A percentile compares a stretch with the other conserved stretches of the same genome.
Conservation (phyloP, 345 rosid genomes). For the Aquilaria yunnanensis region DNA sequence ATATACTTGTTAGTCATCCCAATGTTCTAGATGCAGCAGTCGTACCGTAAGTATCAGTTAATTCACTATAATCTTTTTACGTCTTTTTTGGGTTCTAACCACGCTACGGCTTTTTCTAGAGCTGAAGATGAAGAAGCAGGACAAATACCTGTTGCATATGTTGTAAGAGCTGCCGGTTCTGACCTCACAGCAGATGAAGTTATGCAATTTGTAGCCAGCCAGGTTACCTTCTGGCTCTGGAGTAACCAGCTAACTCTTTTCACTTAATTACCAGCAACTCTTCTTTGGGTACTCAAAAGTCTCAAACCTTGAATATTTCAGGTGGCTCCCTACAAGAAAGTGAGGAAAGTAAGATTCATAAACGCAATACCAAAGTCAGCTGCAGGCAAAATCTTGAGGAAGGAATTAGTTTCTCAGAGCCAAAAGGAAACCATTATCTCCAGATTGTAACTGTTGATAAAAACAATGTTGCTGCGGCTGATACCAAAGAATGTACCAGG, state of each 20-base stretch:
- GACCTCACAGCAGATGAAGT: constrained; percentile 42
- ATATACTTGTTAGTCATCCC: constrained; percentile 47
- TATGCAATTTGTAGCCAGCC: constrained; percentile 46
- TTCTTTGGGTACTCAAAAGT: not conserved
- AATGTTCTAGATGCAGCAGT: constrained; percentile 51
- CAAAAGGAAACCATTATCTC: constrained; percentile 23
- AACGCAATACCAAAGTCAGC: constrained; percentile 52
- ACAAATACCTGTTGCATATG: constrained; percentile 64
- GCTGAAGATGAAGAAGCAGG: constrained; percentile 61
- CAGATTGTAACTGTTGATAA: constrained; percentile 21
- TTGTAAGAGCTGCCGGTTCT: constrained; percentile 40
- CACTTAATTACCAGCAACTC: not conserved
- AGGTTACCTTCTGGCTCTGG: constrained; percentile 28
- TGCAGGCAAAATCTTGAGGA: constrained; percentile 60
- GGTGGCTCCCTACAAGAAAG: constrained; percentile 74
- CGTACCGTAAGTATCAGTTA: constrained; percentile 34
- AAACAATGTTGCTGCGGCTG: too few species aligned
- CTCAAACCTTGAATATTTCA: constrained; percentile 10
- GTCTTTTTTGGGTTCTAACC: not conserved
- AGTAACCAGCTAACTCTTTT: not conserved
- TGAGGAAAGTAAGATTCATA: constrained; percentile 45
- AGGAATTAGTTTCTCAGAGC: constrained; percentile 36
- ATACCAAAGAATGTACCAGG: too few species aligned
- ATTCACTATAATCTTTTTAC: not conserved
- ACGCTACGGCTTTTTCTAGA: constrained; percentile 19